phyloP scores from a whole-genome alignment of 176 grass and related monocot species.

The Poa pratensis region DNA sequence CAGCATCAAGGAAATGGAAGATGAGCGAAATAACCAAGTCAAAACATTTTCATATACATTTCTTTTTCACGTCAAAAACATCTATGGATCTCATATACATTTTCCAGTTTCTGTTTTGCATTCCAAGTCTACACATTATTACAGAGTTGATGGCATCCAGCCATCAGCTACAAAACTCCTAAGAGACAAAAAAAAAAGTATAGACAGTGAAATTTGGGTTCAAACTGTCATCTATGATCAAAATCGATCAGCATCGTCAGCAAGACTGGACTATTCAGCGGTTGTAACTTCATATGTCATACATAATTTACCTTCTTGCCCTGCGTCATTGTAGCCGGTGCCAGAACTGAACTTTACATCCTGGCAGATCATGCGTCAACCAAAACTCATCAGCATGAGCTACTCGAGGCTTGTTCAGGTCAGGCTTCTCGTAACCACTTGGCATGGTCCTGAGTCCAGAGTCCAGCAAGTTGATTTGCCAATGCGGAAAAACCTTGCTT shows the following conservation, averaged over 20 bases:
- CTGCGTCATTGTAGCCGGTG: background rate
- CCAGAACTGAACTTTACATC: slow-evolving; percentile 11
- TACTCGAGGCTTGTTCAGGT: background rate
- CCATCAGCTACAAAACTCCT: slow-evolving; percentile 31
- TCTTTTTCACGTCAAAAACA: slow-evolving; percentile 31
- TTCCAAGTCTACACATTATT: slow-evolving; percentile 39
- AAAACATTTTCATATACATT: slow-evolving; percentile 20
- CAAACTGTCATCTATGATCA: slow-evolving; percentile 26
- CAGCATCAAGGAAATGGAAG: background rate
- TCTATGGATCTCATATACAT: slow-evolving; percentile 35
- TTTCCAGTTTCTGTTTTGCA: slow-evolving; percentile 24
- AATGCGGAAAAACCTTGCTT: background rate
- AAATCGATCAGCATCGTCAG: slow-evolving; percentile 3
- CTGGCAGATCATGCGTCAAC: slow-evolving; percentile 46
- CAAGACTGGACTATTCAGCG: slow-evolving; percentile 7
- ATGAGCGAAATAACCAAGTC: background rate
- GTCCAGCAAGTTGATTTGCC: background rate
- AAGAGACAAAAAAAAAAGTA: slow-evolving; percentile 39
- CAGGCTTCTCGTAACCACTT: slow-evolving; percentile 31
- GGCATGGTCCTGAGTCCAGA: background rate
- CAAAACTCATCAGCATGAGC: slow-evolving; percentile 53
- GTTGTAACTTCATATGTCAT: background rate
- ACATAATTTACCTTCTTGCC: slow-evolving; percentile 12
- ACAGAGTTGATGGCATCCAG: slow-evolving; percentile 21
- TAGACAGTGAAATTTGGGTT: slow-evolving; percentile 33